Evolutionary conservation across 805 yeast species (phyloP).

Genomic region (Teunomyces stri): DNA sequence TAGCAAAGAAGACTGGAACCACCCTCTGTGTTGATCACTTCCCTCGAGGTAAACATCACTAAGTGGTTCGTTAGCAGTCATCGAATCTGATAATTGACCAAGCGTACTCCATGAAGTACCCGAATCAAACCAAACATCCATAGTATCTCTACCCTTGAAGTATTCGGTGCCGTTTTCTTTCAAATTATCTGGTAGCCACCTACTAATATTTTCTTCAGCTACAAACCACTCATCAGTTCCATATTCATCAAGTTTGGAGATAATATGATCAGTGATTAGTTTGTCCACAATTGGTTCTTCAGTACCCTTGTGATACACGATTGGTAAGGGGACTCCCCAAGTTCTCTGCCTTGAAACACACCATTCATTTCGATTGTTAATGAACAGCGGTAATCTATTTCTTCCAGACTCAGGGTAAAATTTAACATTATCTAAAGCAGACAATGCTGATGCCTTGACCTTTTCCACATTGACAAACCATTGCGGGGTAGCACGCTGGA

Average conservation of each 20-base stretch:
- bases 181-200: constrained; percentile 71
- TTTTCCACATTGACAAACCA: constrained; percentile 89
- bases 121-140: constrained; percentile 99
- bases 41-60: constrained; percentile 94
- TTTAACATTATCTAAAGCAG: constrained; percentile 58
- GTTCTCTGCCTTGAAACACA: constrained; percentile 93
- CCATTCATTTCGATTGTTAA: constrained; percentile 86
- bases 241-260: constrained; percentile 48
- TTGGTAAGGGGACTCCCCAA: constrained; percentile 99
- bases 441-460: constrained; percentile 61
- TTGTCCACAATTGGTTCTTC: constrained; percentile 64
- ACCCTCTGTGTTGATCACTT: constrained; percentile 97
- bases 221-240: constrained; percentile 86
- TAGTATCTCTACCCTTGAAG: constrained; percentile 77
- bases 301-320: constrained; percentile 55
- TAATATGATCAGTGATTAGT: constrained; percentile 55
- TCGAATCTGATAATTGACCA: constrained; percentile 39
- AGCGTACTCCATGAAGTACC: constrained; percentile 87
- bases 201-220: constrained; percentile 45
- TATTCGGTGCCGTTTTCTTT: constrained; percentile 43
- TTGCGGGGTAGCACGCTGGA: constrained; percentile 92
- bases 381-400: constrained; percentile 68
- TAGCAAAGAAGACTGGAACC: constrained; percentile 94
- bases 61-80: constrained; percentile 16
- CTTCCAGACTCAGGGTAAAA: constrained; percentile 75